Evolutionary conservation across 306 rosid species (phyloP).

Genomic region (Rosa rugosa): DNA sequence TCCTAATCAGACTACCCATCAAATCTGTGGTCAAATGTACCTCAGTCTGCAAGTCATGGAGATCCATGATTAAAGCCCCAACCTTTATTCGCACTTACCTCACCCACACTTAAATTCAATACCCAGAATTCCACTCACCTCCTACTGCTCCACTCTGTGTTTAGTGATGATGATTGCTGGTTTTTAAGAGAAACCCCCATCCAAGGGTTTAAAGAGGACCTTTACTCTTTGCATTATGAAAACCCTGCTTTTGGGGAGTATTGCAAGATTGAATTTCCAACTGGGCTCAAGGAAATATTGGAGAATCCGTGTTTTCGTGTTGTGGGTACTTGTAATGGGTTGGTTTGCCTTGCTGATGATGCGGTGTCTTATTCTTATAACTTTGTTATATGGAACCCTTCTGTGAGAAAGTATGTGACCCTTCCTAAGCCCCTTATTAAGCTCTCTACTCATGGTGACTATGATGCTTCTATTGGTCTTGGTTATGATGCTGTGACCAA

Average conservation of each 20-base stretch:
- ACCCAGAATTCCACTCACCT: background rate
- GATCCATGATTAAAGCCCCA: background rate
- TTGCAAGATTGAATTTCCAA: background rate
- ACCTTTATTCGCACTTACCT: background rate
- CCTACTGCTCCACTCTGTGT: background rate
- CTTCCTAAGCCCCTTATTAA: background rate
- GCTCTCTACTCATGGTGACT: background rate
- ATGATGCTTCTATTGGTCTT: background rate
- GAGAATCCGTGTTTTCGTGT: background rate
- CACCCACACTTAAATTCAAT: background rate
- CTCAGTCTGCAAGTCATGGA: slow-evolving; percentile 3
- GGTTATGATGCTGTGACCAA: slow-evolving; percentile 4
- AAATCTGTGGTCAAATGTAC: slow-evolving; percentile 1
- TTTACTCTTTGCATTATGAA: slow-evolving; percentile 2
- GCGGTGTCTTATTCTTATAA: background rate
- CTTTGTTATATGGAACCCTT: slow-evolving; percentile 5
- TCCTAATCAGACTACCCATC: slow-evolving; percentile 1
- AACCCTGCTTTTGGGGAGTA: background rate
- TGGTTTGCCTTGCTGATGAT: slow-evolving; percentile 5
- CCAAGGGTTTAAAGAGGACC: background rate
- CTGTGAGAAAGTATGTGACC: background rate
- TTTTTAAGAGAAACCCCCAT: background rate
- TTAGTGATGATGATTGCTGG: background rate
- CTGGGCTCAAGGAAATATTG: background rate
- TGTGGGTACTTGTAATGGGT: background rate